phyloP scores from a whole-genome alignment of 2,329 filamentous ascomycete species.

The Penicillium capsulatum region DNA sequence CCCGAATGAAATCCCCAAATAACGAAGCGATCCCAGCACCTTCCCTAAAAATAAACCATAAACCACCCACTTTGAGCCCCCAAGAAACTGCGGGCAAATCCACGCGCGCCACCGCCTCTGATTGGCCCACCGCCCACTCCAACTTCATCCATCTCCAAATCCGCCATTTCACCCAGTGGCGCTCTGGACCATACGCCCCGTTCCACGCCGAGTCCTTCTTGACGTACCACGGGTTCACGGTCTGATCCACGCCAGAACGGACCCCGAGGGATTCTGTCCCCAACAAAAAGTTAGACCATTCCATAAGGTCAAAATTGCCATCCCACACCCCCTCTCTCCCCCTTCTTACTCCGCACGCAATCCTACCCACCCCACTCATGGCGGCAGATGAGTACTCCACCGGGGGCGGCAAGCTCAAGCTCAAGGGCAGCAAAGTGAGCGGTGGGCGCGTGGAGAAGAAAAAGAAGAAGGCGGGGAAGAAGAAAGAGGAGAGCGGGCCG shows the following conservation, averaged over 20 bases:
- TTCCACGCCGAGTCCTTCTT: conserved; percentile 1
- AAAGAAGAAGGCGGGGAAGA: conserved; percentile 50
- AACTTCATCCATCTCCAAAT: conserved; percentile 2
- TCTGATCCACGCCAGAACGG: too few species aligned
- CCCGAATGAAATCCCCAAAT: too few species aligned
- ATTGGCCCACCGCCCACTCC: conserved; percentile 18
- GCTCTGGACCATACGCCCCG: too few species aligned
- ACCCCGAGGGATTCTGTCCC: too few species aligned
- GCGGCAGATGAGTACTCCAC: conserved; percentile 63
- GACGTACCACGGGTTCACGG: too few species aligned
- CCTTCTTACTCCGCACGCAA: conserved; percentile 21
- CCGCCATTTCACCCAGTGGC: too few species aligned
- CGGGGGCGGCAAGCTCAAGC: conserved; percentile 68
- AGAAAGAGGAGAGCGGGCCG: conserved; percentile 23
- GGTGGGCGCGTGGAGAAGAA: conserved; percentile 44
- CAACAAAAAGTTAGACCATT: too few species aligned
- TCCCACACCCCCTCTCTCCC: background rate
- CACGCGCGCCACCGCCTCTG: conserved; percentile 9
- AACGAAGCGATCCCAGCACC: too few species aligned
- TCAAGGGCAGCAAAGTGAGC: conserved; percentile 71
- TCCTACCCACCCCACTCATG: conserved; percentile 13
- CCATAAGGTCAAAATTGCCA: background rate
- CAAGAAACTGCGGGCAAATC: background rate
- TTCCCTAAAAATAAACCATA: too few species aligned
- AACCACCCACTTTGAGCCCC: background rate